Base-by-base conservation (phyloP, 306 rosid species). In the Cicer judaicum region DNA sequence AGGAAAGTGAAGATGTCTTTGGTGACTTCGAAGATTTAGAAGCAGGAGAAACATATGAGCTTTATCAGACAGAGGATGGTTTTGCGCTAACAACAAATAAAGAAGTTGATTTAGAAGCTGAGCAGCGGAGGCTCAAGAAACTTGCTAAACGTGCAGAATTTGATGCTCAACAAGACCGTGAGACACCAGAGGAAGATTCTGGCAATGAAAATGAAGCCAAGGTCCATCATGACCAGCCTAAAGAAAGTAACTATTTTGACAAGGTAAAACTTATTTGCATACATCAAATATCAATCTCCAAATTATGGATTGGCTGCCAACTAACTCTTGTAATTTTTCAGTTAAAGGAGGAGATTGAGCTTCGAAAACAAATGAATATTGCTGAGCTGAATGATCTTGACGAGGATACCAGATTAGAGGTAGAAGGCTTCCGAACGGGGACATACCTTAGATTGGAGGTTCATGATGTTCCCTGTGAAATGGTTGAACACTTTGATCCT, bases 21-120 rank as follows among this genome's bases (percentile, higher is more conserved):
- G 99, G 95, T n/a, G 97, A 90, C 82, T 94, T 94, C 76, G 99
- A 94, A 82, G 99, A 94, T 84, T 64, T 94, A 82, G 99, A 94
- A 90, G 83, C 90, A 7, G 97, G 93, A 76, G 89, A 83, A 78
- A 86, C 76, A 76, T 39, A 73, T 65, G 89, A 70, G 63, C 74
- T 73, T 39, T 8, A 40, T 74, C 83, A 42, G 69, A 75, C 77
- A 60, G 80, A 81, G 79, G 73, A 76, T 43, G 43, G 52, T 62
- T 68, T 63, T 21, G 56, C 79, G 41, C 72, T 68, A 48, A 75
- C 64, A 62, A 41, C 50, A 59, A 83, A 56, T 18, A 86, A 78
- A 77, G 89, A 76, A 74, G 80, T 63, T 54, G 88, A 86, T 82
- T 46, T 52, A 41, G 88, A 85, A 84, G 83, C 79, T 70, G 92